Evolutionary conservation across 345 rosid genomes (phyloP).

Genomic region (Syzygium grande): DNA sequence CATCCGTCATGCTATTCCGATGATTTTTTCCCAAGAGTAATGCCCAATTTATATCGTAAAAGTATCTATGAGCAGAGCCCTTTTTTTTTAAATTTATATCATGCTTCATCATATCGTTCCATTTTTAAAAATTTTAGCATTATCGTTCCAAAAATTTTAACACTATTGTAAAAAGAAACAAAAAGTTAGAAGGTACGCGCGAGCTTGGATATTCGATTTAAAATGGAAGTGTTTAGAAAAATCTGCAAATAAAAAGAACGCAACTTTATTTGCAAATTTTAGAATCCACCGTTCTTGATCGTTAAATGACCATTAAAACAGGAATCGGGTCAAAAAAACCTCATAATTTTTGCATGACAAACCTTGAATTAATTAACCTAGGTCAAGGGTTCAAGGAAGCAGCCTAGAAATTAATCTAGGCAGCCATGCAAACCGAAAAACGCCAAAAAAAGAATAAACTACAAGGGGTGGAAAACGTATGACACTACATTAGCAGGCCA

Average conservation of each 20-base stretch:
- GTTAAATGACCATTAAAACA: neutral
- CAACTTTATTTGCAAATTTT: too few species aligned
- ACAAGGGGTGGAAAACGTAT: neutral
- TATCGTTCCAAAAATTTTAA: too few species aligned
- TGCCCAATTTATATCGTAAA: too few species aligned
- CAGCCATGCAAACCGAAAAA: neutral
- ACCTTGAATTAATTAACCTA: neutral
- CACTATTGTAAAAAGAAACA: neutral
- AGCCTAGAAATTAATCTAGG: neutral
- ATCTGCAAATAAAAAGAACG: neutral
- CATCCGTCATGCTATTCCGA: slow-evolving; percentile 17
- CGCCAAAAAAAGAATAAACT: neutral
- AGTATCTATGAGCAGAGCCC: too few species aligned
- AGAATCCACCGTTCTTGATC: neutral
- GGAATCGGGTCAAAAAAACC: neutral
- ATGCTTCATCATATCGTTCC: neutral
- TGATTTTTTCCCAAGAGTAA: neutral
- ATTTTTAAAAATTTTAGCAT: too few species aligned
- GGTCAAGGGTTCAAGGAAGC: neutral
- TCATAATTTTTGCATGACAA: neutral
- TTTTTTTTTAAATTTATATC: too few species aligned
- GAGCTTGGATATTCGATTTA: neutral
- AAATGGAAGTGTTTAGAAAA: neutral
- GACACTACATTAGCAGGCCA: neutral
- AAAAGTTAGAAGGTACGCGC: too few species aligned